These are phyloP conservation scores for Gentiana dahurica DNA, from an alignment of 257 asterid species.

Conservation along the genomic window DNA sequence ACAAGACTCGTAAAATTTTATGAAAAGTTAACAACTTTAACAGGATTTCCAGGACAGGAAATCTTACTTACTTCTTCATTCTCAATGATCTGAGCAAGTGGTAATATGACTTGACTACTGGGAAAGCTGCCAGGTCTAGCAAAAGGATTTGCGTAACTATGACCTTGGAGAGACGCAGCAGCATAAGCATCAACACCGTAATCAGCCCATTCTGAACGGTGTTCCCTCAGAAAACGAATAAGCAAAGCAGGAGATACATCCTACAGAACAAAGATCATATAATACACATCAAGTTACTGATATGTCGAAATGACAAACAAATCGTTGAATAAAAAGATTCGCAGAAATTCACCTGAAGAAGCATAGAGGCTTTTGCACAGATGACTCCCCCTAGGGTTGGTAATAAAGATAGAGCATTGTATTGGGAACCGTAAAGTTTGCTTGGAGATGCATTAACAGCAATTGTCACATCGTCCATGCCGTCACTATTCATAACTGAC, in stretches of 20 bases:
- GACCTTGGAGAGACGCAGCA: conserved; percentile 70
- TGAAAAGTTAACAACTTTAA: neutral
- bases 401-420: conserved; percentile 51
- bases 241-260: conserved; percentile 80
- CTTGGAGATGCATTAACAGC: conserved; percentile 73
- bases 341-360: conserved; percentile 56
- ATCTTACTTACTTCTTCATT: conserved; percentile 57
- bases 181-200: conserved; percentile 70
- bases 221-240: conserved; percentile 80
- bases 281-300: neutral
- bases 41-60: neutral
- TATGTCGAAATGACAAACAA: too few relatives aligned
- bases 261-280: conserved; percentile 22
- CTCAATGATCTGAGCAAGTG: conserved; percentile 75
- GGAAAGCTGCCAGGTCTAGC: conserved; percentile 61
- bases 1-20: too few relatives aligned
- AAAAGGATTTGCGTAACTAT: conserved; percentile 59
- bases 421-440: conserved; percentile 68
- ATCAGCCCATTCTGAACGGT: conserved; percentile 92
- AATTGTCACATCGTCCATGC: conserved; percentile 75
- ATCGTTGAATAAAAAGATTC: neutral
- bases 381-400: conserved; percentile 82
- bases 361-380: conserved; percentile 97
- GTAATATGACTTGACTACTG: conserved; percentile 65
- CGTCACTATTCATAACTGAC: conserved; percentile 79